Conservation (phyloP, 2,329 filamentous ascomycete genomes). For the Akanthomyces muscarius region DNA sequence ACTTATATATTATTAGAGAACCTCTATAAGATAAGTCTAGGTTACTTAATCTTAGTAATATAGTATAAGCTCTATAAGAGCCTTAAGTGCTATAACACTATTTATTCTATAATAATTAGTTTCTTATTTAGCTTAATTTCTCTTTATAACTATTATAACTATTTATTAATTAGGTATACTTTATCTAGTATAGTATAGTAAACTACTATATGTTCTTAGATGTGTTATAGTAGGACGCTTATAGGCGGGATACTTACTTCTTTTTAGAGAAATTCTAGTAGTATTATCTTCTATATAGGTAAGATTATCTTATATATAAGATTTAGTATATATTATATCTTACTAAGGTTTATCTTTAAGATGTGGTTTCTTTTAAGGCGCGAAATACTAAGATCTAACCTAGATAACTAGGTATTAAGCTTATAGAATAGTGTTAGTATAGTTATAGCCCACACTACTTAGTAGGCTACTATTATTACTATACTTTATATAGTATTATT, state of each 20-base stretch:
- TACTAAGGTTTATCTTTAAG: not conserved
- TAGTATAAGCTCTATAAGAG: not conserved
- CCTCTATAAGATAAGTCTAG: not conserved
- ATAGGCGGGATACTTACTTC: not conserved
- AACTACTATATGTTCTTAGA: not conserved
- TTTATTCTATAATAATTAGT: not conserved
- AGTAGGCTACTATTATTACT: not conserved
- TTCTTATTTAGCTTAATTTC: not conserved
- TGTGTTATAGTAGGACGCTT: not conserved
- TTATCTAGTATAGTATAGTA: not conserved
- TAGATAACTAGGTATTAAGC: not conserved
- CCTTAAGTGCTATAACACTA: not conserved
- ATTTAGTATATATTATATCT: constrained; percentile 2
- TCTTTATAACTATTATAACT: not conserved
- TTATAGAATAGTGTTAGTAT: not conserved
- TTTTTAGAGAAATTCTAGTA: too few species aligned
- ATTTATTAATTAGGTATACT: not conserved
- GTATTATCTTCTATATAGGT: not conserved
- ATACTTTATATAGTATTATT: not conserved
- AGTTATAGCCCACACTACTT: not conserved
- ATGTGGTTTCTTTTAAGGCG: not conserved
- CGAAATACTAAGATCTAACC: not conserved
- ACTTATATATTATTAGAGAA: not conserved
- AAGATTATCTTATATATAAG: not conserved
- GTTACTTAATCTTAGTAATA: not conserved